A percentile compares a stretch with the other conserved stretches of the same genome.
These are phyloP conservation scores for Kuraishia floccosa DNA, from an alignment of 805 yeast species.

Conservation along the genomic window DNA sequence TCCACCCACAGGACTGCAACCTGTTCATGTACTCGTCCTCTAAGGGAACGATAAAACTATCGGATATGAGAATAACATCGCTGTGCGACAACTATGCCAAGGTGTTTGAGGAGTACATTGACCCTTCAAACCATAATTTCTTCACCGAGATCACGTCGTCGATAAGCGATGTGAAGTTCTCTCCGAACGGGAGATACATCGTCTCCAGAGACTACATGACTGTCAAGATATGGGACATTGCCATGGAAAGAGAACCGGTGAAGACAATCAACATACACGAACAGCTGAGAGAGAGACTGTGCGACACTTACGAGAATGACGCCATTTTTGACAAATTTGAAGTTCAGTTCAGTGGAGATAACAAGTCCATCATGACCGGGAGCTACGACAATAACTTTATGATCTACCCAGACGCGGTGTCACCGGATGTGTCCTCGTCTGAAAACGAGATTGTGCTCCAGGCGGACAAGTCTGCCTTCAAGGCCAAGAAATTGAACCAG, in stretches of 20 bases:
- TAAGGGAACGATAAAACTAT: slow-evolving; percentile 89
- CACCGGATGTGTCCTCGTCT: slow-evolving; percentile 16
- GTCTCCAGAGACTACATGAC: slow-evolving; percentile 97
- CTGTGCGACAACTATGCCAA: slow-evolving; percentile 84
- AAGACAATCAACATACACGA: slow-evolving; percentile 95
- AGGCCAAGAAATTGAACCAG: slow-evolving; percentile 55
- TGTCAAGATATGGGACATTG: slow-evolving; percentile 95
- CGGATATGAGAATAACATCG: slow-evolving; percentile 94
- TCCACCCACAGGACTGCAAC: slow-evolving; percentile 90
- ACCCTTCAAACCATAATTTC: slow-evolving; percentile 87
- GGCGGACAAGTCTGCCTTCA: slow-evolving; percentile 97
- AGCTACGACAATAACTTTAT: slow-evolving; percentile 94
- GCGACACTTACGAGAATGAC: slow-evolving; percentile 97
- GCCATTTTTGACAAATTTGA: slow-evolving; percentile 98
- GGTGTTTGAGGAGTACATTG: slow-evolving; percentile 85
- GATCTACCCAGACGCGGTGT: slow-evolving; percentile 83
- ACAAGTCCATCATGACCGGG: slow-evolving; percentile 89
- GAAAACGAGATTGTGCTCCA: slow-evolving; percentile 72
- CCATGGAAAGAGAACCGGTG: slow-evolving; percentile 92
- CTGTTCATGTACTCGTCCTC: slow-evolving; percentile 91
- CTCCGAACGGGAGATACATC: slow-evolving; percentile 86
- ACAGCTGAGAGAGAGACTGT: slow-evolving; percentile 81
- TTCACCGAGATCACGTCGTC: slow-evolving; percentile 95
- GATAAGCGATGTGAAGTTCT: slow-evolving; percentile 87
- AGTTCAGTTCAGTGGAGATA: slow-evolving; percentile 91